These are phyloP conservation scores for Sporothrix mexicana DNA, from an alignment of 2,329 filamentous ascomycete species.

Conservation along the genomic window DNA sequence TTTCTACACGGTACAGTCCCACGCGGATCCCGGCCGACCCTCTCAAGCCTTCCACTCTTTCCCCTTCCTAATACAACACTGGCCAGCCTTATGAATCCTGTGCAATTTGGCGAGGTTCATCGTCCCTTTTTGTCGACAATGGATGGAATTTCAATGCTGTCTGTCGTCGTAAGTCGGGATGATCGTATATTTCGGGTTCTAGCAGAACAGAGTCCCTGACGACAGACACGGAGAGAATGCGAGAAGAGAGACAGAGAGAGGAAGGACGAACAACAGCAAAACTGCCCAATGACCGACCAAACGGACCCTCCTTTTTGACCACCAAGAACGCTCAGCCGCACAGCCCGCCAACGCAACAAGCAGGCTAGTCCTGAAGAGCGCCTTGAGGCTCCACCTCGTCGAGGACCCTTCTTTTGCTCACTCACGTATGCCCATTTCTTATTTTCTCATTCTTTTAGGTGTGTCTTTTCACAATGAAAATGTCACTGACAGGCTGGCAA, in stretches of 20 bases:
- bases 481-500: too few species aligned
- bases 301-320: neutral
- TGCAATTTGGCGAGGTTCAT: neutral
- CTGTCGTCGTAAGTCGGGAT: neutral
- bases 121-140: neutral
- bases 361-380: constrained; percentile 5
- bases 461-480: neutral
- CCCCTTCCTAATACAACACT: constrained; percentile 4
- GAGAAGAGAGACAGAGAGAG: too few species aligned
- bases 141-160: neutral
- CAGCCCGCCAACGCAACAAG: constrained; percentile 7
- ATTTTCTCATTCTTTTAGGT: neutral
- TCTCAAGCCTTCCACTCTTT: neutral
- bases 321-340: constrained; percentile 18
- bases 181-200: neutral
- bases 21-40: neutral
- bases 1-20: neutral
- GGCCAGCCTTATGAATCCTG: constrained; percentile 9
- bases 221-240: too few species aligned
- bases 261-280: too few species aligned
- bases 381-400: neutral
- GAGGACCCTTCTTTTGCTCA: neutral
- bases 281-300: neutral
- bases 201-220: too few species aligned
- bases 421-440: too few species aligned